phyloP scores from a whole-genome alignment of 2,329 filamentous ascomycete genomes.

The Malbranchea zuffiana region DNA sequence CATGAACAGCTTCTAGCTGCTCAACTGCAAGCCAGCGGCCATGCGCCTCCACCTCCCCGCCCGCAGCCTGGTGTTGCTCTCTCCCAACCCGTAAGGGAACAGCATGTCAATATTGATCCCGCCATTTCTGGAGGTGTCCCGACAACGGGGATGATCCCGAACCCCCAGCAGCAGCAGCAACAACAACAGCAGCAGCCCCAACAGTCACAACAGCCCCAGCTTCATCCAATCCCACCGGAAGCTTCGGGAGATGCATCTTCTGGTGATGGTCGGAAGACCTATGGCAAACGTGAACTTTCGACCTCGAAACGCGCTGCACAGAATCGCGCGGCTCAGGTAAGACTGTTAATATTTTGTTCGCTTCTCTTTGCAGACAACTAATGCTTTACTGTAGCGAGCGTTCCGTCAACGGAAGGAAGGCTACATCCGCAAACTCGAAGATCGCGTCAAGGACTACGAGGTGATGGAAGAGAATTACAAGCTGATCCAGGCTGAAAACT shows the following conservation, averaged over 20 bases:
- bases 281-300: constrained; percentile 73
- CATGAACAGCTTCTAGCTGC: constrained; percentile 51
- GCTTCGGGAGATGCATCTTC: constrained; percentile 28
- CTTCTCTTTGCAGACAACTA: not conserved
- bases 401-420: constrained; percentile 96
- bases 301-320: constrained; percentile 94
- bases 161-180: constrained; percentile 10
- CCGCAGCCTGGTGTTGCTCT: constrained; percentile 32
- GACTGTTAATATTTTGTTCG: constrained; percentile 22
- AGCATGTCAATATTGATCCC: constrained; percentile 49
- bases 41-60: constrained; percentile 36
- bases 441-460: constrained; percentile 73
- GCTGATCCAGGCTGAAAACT: constrained; percentile 76
- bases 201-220: not conserved
- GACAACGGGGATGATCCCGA: constrained; percentile 16
- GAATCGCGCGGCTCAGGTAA: constrained; percentile 90
- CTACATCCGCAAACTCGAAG: constrained; percentile 95
- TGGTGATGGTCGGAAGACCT: constrained; percentile 56
- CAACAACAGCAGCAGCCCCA: constrained; percentile 18
- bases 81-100: constrained; percentile 24
- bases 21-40: constrained; percentile 25
- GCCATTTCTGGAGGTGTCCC: constrained; percentile 40
- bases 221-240: constrained; percentile 4
- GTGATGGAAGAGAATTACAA: constrained; percentile 69
- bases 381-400: constrained; percentile 54